Base-by-base conservation (phyloP, 306 rosid species). In the Castanea mollissima region DNA sequence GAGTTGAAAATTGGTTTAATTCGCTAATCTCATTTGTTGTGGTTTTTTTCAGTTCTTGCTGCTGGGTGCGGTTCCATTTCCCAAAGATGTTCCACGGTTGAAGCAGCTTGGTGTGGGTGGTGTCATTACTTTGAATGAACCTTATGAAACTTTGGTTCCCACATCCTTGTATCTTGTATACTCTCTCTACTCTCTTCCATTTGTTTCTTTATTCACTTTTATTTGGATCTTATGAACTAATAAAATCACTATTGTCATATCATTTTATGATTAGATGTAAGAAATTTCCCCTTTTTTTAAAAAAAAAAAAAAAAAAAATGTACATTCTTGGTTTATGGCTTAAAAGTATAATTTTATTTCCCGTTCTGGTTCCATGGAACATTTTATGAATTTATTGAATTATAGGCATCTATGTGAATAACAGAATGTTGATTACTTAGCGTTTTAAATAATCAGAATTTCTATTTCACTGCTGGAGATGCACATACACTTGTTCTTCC, bases 41-140 rank as follows among this genome's bases (percentile, higher is more conserved):
- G 12, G 27, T 25, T 41, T 41, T 67, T 76, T 83, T 4, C 84
- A 95, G 99, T 95, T 86, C 89, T 84, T 95, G 68, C 80, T 95
- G 29, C 83, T 95, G 32, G 99, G 98, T 8, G 98, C 99, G 6
- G 99, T 95, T 71, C 99, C 99, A n/a, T 95, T 95, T 81, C 98
- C 99, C 63, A 95, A 91, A 74, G 91, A 95, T 35, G 99, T 95
- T 70, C 99, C 99, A 4, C 90, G 84, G 9, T 85, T 95, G 93
- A 95, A 95, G 91, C 70, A 79, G 78, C 96, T 92, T 31, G 99
- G 99, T 74, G 98, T 95, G 82, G 98, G 98, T 23, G 98, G 92
- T 57, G 99, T 95, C 32, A 95, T 95, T 88, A 95, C 99, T 73
- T 88, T 95, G 71, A 95, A 95, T 35, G 98, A 95, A 82, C 86